Percentiles rank a stretch among this genome's conserved stretches.
Evolutionary conservation across 139 green algal species (phyloP).

Genomic region (Mychonastes homosphaera): DNA sequence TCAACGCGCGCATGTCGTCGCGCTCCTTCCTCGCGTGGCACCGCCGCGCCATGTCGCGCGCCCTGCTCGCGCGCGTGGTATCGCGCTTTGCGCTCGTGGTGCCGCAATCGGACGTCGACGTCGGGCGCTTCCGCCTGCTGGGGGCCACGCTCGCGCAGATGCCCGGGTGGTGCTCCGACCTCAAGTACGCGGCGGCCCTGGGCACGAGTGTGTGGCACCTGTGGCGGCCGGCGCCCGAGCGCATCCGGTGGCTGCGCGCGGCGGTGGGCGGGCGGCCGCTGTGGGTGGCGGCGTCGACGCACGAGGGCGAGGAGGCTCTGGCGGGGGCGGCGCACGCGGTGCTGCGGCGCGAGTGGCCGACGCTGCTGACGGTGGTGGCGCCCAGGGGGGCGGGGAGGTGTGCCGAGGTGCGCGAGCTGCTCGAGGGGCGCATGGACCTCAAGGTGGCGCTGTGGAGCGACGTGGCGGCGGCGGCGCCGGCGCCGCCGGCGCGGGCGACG

Average conservation of each 20-base stretch:
- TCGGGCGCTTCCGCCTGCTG: conserved; percentile 49
- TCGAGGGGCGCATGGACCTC: not conserved
- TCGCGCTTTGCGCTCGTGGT: conserved; percentile 42
- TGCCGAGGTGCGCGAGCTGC: not conserved
- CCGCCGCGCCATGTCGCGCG: conserved; percentile 2
- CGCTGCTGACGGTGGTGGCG: conserved; percentile 35
- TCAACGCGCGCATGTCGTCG: conserved; percentile 37
- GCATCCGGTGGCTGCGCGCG: conserved; percentile 2
- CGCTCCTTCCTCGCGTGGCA: conserved; percentile 35
- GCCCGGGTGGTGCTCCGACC: conserved; percentile 49
- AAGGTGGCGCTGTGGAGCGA: conserved; percentile 15
- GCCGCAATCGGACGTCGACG: conserved; percentile 41
- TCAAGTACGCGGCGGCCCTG: conserved; percentile 44
- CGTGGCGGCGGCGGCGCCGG: not conserved
- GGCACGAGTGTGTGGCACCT: conserved; percentile 36
- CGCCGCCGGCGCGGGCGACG: not conserved
- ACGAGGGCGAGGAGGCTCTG: conserved; percentile 27
- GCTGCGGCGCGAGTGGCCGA: conserved; percentile 16
- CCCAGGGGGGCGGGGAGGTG: conserved; percentile 10
- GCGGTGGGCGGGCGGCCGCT: conserved; percentile 23
- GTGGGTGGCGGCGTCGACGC: conserved; percentile 39
- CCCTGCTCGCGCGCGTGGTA: conserved; percentile 25
- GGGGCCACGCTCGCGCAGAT: conserved; percentile 44
- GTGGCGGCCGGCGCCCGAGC: conserved; percentile 16
- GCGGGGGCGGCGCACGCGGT: conserved; percentile 17